Base-by-base conservation (phyloP, 73 alveolate genomes). In the Symbiodinium pilosum region DNA sequence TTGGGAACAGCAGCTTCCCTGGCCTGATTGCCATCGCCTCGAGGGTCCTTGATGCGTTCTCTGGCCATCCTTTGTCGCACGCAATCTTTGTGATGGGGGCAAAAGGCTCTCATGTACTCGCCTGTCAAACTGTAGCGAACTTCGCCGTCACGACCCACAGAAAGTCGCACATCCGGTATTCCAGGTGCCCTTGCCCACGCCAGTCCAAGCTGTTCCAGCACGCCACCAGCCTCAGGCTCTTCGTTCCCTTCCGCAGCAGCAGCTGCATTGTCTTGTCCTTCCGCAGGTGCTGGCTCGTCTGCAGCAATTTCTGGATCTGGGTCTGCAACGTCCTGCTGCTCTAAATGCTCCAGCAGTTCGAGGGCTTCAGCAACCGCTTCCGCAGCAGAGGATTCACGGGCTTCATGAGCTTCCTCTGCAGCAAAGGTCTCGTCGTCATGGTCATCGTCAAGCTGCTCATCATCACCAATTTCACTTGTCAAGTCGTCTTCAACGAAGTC, bases 141-240 rank as follows among this genome's bases (percentile, higher is more conserved):
- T 14, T 42, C 71, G n/a, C 92, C 92, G 3, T 3, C 21, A 56
- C 92, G n/a, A 14, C 68, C 16, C 26, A 64, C 39, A 34, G 20
- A 39, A 83, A 83, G 28, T 24, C 89, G 56, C 34, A 83, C 36
- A 39, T 83, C 89, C 2, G 59, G 26, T 9, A 38, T 14, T 34
- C 68, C 89, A 36, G 89, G 89, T 14, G 34, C n/a, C 38, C 89
- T 14, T 24, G 64, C 89, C 43, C 43, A 83, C 38, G 24, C 89
- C 24, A 83, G 89, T 4, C 42, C 89, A 18, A 36, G 39, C n/a
- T n/a, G n/a, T n/a, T n/a, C n/a, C n/a, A n/a, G n/a, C n/a, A n/a
- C n/a, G n/a, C n/a, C n/a, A n/a, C n/a, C n/a, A n/a, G n/a, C n/a
- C n/a, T n/a, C n/a, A n/a, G n/a, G n/a, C n/a, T n/a, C n/a, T n/a